These are phyloP conservation scores for Aspergillus aculeatus DNA, from an alignment of 2,329 filamentous ascomycete species.

Conservation along the genomic window DNA sequence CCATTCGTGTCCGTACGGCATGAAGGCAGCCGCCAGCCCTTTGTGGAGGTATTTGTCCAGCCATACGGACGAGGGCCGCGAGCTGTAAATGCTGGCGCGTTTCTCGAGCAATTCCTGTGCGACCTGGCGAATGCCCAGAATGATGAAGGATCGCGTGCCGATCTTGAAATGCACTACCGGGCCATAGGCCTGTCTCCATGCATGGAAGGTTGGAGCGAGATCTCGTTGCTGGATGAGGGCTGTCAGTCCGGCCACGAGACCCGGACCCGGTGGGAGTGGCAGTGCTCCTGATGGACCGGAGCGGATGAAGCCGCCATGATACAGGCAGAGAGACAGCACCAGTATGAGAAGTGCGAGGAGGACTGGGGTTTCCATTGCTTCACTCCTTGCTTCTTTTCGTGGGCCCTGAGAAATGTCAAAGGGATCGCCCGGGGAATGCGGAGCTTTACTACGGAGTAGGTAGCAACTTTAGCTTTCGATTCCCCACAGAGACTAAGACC, in stretches of 20 bases:
- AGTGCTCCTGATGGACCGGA: neutral
- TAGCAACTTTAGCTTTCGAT: too few species aligned
- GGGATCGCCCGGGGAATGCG: too few species aligned
- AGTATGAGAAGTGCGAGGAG: too few species aligned
- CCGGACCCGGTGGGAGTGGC: slow-evolving; percentile 13
- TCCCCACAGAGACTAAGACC: too few species aligned
- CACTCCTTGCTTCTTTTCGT: too few species aligned
- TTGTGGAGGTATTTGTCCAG: slow-evolving; percentile 30
- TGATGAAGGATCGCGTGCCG: slow-evolving; percentile 33
- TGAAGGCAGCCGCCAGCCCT: slow-evolving; percentile 47
- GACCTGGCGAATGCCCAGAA: slow-evolving; percentile 34
- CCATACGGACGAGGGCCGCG: slow-evolving; percentile 31
- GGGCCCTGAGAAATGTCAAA: too few species aligned
- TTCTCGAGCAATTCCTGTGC: slow-evolving; percentile 42
- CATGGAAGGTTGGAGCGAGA: slow-evolving; percentile 11
- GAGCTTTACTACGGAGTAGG: too few species aligned
- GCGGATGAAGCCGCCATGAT: neutral
- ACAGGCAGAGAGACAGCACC: too few species aligned
- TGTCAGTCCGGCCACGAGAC: slow-evolving; percentile 5
- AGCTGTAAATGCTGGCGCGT: slow-evolving; percentile 40
- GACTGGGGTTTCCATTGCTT: too few species aligned
- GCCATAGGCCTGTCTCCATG: slow-evolving; percentile 38
- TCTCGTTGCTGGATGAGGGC: slow-evolving; percentile 1
- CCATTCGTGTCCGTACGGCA: slow-evolving; percentile 52
- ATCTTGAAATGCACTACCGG: slow-evolving; percentile 34